Percentiles rank a stretch among this genome's conserved stretches.
Conservation (phyloP, 2,329 filamentous ascomycete species). For the Cladophialophora carrionii region DNA sequence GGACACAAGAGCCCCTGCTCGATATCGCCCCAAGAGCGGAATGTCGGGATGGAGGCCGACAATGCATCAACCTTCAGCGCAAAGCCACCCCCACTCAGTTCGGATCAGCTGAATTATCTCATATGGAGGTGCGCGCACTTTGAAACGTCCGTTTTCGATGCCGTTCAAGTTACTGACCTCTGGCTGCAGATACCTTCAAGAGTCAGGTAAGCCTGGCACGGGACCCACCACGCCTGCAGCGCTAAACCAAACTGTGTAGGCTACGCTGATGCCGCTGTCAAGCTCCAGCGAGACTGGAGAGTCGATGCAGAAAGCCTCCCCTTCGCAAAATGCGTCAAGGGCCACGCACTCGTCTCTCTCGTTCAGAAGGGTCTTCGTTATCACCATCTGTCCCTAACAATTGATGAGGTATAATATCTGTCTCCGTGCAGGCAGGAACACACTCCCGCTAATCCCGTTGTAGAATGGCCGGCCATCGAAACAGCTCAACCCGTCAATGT, state of each 20-base stretch:
- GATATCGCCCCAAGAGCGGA: slow-evolving; percentile 23
- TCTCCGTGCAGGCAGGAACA: not conserved
- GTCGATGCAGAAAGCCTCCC: slow-evolving; percentile 64
- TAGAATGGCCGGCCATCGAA: slow-evolving; percentile 38
- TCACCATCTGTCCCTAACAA: slow-evolving; percentile 48
- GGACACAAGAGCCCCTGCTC: slow-evolving; percentile 20
- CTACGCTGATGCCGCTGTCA: slow-evolving; percentile 62
- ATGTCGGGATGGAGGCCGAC: slow-evolving; percentile 40
- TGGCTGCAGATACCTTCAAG: slow-evolving; percentile 56
- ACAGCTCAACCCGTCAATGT: slow-evolving; percentile 45
- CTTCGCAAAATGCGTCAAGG: slow-evolving; percentile 63
- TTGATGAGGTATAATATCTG: slow-evolving; percentile 52
- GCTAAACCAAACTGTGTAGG: slow-evolving; percentile 44
- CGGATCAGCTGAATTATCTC: slow-evolving; percentile 69
- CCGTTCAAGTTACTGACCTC: slow-evolving; percentile 31
- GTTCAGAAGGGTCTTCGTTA: slow-evolving; percentile 66
- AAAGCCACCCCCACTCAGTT: slow-evolving; percentile 49
- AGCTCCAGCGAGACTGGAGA: slow-evolving; percentile 65
- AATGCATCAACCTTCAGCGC: slow-evolving; percentile 42
- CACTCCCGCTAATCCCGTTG: slow-evolving; percentile 27
- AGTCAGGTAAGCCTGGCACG: slow-evolving; percentile 53
- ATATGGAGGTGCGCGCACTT: slow-evolving; percentile 64
- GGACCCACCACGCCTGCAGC: slow-evolving; percentile 28
- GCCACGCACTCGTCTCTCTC: slow-evolving; percentile 62
- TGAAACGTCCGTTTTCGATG: not conserved